Evolutionary conservation across 2,329 filamentous ascomycete genomes (phyloP), one percentile per base, ranked within the genome.

Genomic region (Madurella fahalii): DNA sequence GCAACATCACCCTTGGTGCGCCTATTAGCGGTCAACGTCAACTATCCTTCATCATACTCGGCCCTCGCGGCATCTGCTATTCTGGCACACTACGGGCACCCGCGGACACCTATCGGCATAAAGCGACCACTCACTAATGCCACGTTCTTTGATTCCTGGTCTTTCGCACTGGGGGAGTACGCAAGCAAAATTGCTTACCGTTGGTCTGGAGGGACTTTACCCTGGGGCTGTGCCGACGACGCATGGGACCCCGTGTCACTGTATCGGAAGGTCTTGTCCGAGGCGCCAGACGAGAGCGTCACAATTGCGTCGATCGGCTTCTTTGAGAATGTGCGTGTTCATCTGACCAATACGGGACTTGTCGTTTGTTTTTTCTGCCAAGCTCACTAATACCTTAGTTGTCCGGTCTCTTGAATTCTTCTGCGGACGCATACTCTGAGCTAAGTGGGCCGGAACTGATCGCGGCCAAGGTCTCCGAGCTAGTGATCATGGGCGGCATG

Each of bases 401-500:
- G 0, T 77, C 77, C 1, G 72, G 59, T 1, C 65, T 81, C 4
- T 65, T 81, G 13, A 71, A 74, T 57, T 77, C 76, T 13, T 67
- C 69, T 0, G 63, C 70, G 0, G 77, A 80, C 57, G 39, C 41
- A 0, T 63, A 70, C 54, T 74, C 74, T 0, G 42, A 63, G 9
- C 67, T 78, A 11, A 56, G 63, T 9, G 77, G 78, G 0, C 64
- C 61, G 1, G 69, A 69, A 9, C 71, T 81, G 2, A 58, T 80
- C 18, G 57, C 65, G 1, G 51, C 58, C 9, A 80, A 80, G 58
- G 76, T 81, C 2, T 62, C 64, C 1, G 72, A 81, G 61, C 67
- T 81, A 1, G 74, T 80, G 2, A 61, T 81, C 5, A 80, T 80
- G 77, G 79, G 78, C 20, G 78, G 78, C 12, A 64, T 54, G 7